A percentile compares a stretch with the other conserved stretches of the same genome.
phyloP scores from a whole-genome alignment of 2,329 filamentous ascomycete species.

The Cercospora janseana region DNA sequence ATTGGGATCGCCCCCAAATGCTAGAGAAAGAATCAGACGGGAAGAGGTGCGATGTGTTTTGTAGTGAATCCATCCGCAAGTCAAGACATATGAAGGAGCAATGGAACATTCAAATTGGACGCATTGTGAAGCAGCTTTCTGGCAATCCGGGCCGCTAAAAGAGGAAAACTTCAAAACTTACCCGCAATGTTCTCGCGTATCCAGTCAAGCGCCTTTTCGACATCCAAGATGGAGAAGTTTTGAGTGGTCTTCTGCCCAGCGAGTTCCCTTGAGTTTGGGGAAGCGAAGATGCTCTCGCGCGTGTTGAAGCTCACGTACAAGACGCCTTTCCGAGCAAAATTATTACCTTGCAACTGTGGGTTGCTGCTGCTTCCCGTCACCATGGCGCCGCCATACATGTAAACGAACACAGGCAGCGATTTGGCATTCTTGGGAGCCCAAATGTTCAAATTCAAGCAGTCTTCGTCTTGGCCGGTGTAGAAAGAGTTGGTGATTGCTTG shows the following conservation, averaged over 20 bases:
- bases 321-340: constrained; percentile 13
- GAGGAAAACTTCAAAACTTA: constrained; percentile 1
- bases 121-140: no score
- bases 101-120: no score
- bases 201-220: constrained; percentile 13
- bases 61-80: not conserved
- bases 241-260: not conserved
- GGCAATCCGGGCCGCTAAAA: no score
- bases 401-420: constrained; percentile 8
- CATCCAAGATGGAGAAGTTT: constrained; percentile 14
- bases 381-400: constrained; percentile 15
- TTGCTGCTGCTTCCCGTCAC: constrained; percentile 21
- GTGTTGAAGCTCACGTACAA: constrained; percentile 11
- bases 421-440: constrained; percentile 13
- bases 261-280: constrained; percentile 3
- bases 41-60: no score
- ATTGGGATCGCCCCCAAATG: constrained; percentile 9
- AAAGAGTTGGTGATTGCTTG: constrained; percentile 11
- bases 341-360: constrained; percentile 29
- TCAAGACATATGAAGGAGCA: no score
- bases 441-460: constrained; percentile 16
- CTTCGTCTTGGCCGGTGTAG: constrained; percentile 10
- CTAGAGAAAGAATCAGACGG: no score
- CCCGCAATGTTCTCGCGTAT: constrained; percentile 8
- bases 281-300: constrained; percentile 7